Conservation (phyloP, 2,329 filamentous ascomycete species). For the Huntiella abstrusa region DNA sequence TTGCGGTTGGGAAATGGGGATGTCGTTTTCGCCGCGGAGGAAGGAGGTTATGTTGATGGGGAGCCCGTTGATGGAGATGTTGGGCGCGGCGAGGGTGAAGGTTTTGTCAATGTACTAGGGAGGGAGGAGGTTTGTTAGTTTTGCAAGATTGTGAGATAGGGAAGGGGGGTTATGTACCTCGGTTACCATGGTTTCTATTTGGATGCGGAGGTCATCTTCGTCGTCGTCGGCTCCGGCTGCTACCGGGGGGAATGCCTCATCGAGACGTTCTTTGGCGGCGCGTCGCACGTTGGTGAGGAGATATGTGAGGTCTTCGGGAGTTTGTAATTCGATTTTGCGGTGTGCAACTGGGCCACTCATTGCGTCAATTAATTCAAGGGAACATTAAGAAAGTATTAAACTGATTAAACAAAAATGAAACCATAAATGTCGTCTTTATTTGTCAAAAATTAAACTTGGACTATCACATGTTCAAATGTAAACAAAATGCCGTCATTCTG, state of each 20-base stretch:
- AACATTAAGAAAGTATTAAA: too few species aligned
- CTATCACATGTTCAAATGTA: too few species aligned
- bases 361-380: background rate
- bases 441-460: too few species aligned
- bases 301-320: slow-evolving; percentile 52
- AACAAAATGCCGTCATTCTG: too few species aligned
- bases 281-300: slow-evolving; percentile 50
- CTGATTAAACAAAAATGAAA: too few species aligned
- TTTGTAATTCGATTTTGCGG: slow-evolving; percentile 64
- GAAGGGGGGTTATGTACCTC: slow-evolving; percentile 24
- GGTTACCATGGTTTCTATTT: slow-evolving; percentile 40
- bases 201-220: slow-evolving; percentile 37
- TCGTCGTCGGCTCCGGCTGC: slow-evolving; percentile 19
- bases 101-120: slow-evolving; percentile 41
- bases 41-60: slow-evolving; percentile 24
- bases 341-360: slow-evolving; percentile 29
- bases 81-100: slow-evolving; percentile 37
- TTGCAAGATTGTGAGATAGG: background rate
- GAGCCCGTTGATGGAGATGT: slow-evolving; percentile 45
- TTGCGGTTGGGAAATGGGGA: slow-evolving; percentile 19
- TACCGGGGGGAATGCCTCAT: slow-evolving; percentile 47
- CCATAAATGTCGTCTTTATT: too few species aligned
- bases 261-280: slow-evolving; percentile 47
- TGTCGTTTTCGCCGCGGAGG: slow-evolving; percentile 15
- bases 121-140: slow-evolving; percentile 15